Base-by-base conservation (phyloP, 2,329 filamentous ascomycete species). In the Nakataea oryzae region DNA sequence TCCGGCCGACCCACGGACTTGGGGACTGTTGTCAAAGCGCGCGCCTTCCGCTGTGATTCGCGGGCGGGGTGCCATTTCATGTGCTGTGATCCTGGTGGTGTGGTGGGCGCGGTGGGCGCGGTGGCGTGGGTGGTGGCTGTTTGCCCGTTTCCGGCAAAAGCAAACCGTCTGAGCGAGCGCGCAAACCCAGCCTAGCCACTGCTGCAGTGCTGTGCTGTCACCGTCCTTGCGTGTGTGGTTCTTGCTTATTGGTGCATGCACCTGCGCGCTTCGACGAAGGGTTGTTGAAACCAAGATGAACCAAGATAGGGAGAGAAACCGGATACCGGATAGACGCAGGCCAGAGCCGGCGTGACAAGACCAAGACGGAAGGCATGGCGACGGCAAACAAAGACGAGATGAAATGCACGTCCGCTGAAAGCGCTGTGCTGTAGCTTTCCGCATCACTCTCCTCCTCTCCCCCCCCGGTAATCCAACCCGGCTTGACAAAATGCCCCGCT, bases 11-110 rank as follows among this genome's bases (percentile, higher is more conserved):
- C 21, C 56, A 58, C 56, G 27, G 56, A 34, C 56, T n/a, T 4
- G 29, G 32, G 56, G 24, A n/a, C 29, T 24, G 50, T 24, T 32
- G 59, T 60, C 59, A 60, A 60, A 60, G 59, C 59, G 59, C n/a
- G 28, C 13, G 54, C n/a, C 13, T 28, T 14, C 54, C 32, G 26
- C 29, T 60, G 21, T 60, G 59, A 60, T 60, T 60, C 54, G 50
- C 59, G 59, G 59, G 21, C 54, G 57, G 34, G 32, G 29, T n/a
- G 21, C 57, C 34, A 58, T 26, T 58, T 24, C 11, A 21, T 24
- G n/a, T 58, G 57, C 30, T 29, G n/a, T n/a, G n/a, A n/a, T n/a
- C n/a, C 8, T 32, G 41, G 41, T 47, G 41, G 41, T 47, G 41
- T 21, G 17, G 41, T 5, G 6, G 41, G 41, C 6, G 17, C 8